Evolutionary conservation across 1,284 basidiomycete genomes (phyloP).

Genomic region (Moesziomyces sp.): DNA sequence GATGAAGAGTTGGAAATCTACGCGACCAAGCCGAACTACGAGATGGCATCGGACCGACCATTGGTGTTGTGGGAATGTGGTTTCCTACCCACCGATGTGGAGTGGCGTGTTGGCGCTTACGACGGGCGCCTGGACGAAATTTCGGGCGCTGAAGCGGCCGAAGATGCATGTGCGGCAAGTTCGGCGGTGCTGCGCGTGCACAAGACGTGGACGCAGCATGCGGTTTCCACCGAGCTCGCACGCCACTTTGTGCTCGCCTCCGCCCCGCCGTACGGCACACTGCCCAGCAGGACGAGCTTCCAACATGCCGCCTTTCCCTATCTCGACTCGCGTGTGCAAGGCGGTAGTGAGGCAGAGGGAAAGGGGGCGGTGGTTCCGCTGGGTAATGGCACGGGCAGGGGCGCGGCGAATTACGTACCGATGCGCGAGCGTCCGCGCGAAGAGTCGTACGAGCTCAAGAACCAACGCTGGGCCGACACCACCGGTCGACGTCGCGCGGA

Average conservation of each 20-base stretch:
- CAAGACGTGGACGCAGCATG: constrained; percentile 50
- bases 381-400: constrained; percentile 30
- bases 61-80: constrained; percentile 92
- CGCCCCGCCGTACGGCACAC: constrained; percentile 10
- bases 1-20: constrained; percentile 36
- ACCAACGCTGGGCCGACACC: constrained; percentile 33
- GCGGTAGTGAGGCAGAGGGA: background rate
- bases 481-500: constrained; percentile 1
- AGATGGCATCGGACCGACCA: constrained; percentile 90
- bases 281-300: constrained; percentile 16
- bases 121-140: constrained; percentile 61
- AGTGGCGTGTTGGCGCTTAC: constrained; percentile 78
- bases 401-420: constrained; percentile 22
- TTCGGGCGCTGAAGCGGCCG: background rate
- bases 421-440: constrained; percentile 23
- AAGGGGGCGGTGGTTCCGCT: constrained; percentile 21
- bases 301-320: constrained; percentile 17
- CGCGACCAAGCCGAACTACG: constrained; percentile 81
- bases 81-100: constrained; percentile 76
- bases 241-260: constrained; percentile 59
- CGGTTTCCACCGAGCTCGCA: constrained; percentile 51
- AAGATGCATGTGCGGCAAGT: constrained; percentile 18
- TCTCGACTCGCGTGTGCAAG: background rate
- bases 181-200: constrained; percentile 26
- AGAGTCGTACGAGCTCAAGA: constrained; percentile 34